Base-by-base conservation (phyloP, 1,139 yeast species). In the Yamadazyma sp. region DNA sequence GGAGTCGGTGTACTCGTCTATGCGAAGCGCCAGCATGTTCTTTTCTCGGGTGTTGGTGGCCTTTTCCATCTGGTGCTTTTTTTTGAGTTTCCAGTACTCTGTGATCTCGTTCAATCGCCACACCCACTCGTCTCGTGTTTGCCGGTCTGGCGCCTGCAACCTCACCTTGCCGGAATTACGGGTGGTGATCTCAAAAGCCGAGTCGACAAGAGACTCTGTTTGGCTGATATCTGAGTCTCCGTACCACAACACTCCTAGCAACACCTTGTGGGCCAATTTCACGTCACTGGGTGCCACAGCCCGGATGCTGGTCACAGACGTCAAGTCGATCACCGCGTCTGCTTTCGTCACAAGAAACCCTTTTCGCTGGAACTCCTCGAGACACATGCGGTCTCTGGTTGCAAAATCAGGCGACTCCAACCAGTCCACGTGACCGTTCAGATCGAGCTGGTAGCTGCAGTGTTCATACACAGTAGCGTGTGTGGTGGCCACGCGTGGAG, bases 91-190 rank as follows among this genome's bases (percentile, higher is more conserved):
- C 97, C 97, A 90, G 56, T 84, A 89, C 1, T 47, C 45, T 11
- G 59, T 55, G 22, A 85, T 56, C 3, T 61, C 62, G 0, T 41
- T 45, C 22, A 90, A 60, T 31, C 79, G 61, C 0, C 23, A 18
- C 1, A 85, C 67, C 97, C 97, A 90, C 42, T 73, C 74, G 48
- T 81, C 76, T 34, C 95, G 67, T 0, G 76, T 55, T 0, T 37
- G 39, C 14, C 62, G 44, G 44, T 68, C 66, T 4, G 79, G 78
- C 0, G 94, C 89, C 43, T 81, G 78, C 6, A 87, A 59, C 36
- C 72, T 64, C n/a, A 83, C 49, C 1, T 46, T 47, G 0, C 75
- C 53, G 0, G 81, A 83, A 44, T 75, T 71, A 1, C 52, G 50
- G 54, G 83, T 64, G 10, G 61, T 61, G 6, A 86, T 61, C 43